Conservation (phyloP, 169 alveolate genomes). For the Plasmodium malariae region DNA sequence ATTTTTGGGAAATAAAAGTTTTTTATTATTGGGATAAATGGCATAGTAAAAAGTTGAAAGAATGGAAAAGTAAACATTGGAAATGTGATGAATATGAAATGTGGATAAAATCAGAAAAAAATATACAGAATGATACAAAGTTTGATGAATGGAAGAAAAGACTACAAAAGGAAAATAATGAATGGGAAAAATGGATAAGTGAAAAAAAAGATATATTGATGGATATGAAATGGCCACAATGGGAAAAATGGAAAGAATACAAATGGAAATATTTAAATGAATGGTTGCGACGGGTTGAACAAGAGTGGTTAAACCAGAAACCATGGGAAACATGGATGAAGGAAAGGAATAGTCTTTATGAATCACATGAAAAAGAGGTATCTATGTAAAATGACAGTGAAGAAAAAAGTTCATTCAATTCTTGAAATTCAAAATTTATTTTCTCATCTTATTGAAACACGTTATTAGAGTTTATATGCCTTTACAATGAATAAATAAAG, state of each 20-base stretch:
- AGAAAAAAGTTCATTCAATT: neutral
- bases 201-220: constrained; percentile 11
- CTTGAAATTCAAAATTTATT: neutral
- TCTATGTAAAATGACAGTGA: neutral
- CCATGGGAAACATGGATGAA: constrained; percentile 35
- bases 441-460: no score
- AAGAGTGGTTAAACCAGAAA: constrained; percentile 25
- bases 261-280: constrained; percentile 17
- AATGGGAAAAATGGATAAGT: constrained; percentile 40
- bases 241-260: constrained; percentile 50
- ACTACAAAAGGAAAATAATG: constrained; percentile 4
- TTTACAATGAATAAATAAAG: no score
- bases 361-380: constrained; percentile 6
- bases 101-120: constrained; percentile 4
- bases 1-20: neutral
- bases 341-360: constrained; percentile 7
- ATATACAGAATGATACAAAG: constrained; percentile 11
- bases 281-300: constrained; percentile 5
- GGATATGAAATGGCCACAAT: neutral
- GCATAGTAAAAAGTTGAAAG: constrained; percentile 26
- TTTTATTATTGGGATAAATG: constrained; percentile 1
- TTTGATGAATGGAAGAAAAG: constrained; percentile 29
- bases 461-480: no score
- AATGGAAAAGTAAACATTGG: constrained; percentile 40
- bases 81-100: constrained; percentile 18